Evolutionary conservation across 1,139 yeast genomes (phyloP), one percentile per base, ranked within the genome.

Genomic region (Wickerhamiella infanticola): DNA sequence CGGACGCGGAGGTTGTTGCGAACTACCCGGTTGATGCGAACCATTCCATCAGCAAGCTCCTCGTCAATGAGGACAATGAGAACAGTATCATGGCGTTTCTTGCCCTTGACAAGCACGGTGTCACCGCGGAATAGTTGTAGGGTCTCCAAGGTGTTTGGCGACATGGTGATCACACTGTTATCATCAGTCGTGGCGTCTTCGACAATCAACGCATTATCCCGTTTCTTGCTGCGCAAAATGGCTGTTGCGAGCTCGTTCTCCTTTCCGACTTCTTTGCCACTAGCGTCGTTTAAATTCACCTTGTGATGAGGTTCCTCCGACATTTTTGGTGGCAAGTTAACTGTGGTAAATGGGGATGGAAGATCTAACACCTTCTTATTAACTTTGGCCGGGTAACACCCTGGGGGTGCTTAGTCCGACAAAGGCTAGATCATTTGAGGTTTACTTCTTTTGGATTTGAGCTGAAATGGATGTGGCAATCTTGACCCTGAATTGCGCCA

Each of bases 101-200:
- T 93, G 58, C 99, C 99, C 69, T 88, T 90, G 53, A 93, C 95
- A 52, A 86, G 72, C 27, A 90, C 97, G 31, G 97, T 90, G 63
- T 93, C 99, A 58, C 99, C 99, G 53, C 98, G 79, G 74, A 93
- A 93, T 62, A 93, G 74, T 66, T 90, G 95, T 51, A 93, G 73
- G 58, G 81, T 73, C 63, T 93, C 98, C 95, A 93, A 85, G 29
- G 98, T 93, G 64, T 81, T 81, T 35, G 95, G 82, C 37, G 94
- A 81, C 80, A 93, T 82, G 46, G 96, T 82, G 62, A 93, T 82
- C 52, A 88, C 94, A 35, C 96, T 86, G 68, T 90, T 93, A 65
- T 93, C 98, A 65, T 93, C 99, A 59, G 84, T 86, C 60, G 81
- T 77, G 53, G 99, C 97, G 66, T 93, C 98, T 63, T 93, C 99